phyloP scores from a whole-genome alignment of 129 eudicot species.

The Artemisia tridentata region DNA sequence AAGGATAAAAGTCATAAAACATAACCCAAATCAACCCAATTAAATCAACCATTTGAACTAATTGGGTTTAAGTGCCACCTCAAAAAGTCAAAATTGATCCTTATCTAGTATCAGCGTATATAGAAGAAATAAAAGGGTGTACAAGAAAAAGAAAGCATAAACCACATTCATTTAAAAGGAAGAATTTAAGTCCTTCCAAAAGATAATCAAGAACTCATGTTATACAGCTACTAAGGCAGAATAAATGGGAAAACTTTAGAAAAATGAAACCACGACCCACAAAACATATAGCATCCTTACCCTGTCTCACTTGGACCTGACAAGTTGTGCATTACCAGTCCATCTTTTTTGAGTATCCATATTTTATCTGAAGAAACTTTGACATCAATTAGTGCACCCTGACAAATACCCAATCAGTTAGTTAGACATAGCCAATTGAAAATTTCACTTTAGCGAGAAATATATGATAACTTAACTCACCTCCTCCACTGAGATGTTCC shows the following conservation, averaged over 20 bases:
- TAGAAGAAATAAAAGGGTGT: no score
- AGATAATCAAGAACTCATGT: no score
- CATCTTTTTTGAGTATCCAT: conserved; percentile 79
- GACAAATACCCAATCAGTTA: conserved; percentile 19
- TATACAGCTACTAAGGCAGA: conserved; percentile 2
- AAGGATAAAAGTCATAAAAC: no score
- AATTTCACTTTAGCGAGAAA: not conserved
- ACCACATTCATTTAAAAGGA: not conserved
- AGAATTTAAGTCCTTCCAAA: not conserved
- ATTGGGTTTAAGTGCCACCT: not conserved
- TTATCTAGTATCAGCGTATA: not conserved
- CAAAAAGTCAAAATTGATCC: no score
- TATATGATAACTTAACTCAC: conserved; percentile 33
- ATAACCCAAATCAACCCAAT: not conserved
- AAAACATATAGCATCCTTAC: conserved; percentile 39
- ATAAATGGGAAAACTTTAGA: not conserved
- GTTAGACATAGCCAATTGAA: not conserved
- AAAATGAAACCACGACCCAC: not conserved
- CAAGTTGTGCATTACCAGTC: conserved; percentile 47
- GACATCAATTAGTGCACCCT: conserved; percentile 73
- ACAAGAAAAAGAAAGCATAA: not conserved
- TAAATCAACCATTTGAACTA: not conserved
- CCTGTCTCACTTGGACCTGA: conserved; percentile 27
- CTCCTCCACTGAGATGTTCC: conserved; percentile 57
- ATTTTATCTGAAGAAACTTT: conserved; percentile 60